These are phyloP conservation scores for Tetrahymena elliotti DNA, from an alignment of 73 alveolate genomes.

Conservation along the genomic window DNA sequence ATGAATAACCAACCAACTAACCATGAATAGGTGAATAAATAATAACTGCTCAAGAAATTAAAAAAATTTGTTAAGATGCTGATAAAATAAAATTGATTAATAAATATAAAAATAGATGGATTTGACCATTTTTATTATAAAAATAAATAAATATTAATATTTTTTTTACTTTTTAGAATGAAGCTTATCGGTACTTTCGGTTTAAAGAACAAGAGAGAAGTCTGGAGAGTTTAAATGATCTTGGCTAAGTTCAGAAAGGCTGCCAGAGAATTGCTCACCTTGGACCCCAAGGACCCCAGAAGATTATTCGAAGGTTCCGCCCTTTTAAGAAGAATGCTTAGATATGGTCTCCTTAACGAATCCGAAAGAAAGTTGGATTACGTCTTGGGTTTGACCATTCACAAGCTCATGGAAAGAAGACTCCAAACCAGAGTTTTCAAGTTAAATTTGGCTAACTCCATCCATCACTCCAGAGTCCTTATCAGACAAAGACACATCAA, in stretches of 20 bases:
- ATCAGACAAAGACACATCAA: constrained; percentile 93
- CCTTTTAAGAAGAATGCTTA: constrained; percentile 91
- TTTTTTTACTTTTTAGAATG: constrained; percentile 47
- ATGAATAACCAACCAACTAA: too few relatives aligned
- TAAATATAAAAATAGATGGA: too few relatives aligned
- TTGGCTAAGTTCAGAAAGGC: constrained; percentile 97
- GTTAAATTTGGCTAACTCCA: constrained; percentile 66
- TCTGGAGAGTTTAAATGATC: constrained; percentile 88
- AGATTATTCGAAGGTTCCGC: constrained; percentile 95
- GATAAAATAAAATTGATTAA: too few relatives aligned
- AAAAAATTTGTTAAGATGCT: too few relatives aligned
- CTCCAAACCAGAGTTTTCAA: constrained; percentile 91
- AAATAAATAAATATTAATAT: not conserved
- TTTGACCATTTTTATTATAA: too few relatives aligned
- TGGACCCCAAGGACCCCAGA: constrained; percentile 90
- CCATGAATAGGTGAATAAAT: too few relatives aligned
- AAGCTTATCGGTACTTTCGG: constrained; percentile 94
- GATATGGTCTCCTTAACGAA: constrained; percentile 87
- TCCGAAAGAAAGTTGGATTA: constrained; percentile 91
- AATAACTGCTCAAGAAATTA: too few relatives aligned
- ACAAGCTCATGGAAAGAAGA: constrained; percentile 94
- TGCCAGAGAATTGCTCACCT: constrained; percentile 94
- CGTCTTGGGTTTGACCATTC: constrained; percentile 89
- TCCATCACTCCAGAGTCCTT: constrained; percentile 96
- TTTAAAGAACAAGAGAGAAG: constrained; percentile 97